These are phyloP conservation scores for Iris macrosiphon DNA, from an alignment of 106 monocot species.

Conservation along the genomic window DNA sequence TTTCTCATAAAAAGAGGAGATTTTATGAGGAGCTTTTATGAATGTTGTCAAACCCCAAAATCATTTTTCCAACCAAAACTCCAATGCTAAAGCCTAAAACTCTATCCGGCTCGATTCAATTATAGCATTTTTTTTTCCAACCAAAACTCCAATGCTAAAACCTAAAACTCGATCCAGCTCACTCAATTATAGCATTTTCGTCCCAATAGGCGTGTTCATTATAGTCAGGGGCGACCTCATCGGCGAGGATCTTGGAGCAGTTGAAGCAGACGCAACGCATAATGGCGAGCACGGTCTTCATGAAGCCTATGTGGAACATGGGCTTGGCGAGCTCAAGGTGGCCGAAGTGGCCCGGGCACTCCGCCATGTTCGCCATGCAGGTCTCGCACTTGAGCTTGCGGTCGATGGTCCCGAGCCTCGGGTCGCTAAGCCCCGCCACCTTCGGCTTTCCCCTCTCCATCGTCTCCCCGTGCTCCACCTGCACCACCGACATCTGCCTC, in stretches of 20 bases:
- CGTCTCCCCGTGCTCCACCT: constrained; percentile 86
- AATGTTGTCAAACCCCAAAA: no score
- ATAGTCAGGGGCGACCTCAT: constrained; percentile 75
- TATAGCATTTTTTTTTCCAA: no score
- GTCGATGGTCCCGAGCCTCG: constrained; percentile 89
- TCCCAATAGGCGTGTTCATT: no score
- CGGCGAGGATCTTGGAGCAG: constrained; percentile 95
- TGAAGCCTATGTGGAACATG: constrained; percentile 94
- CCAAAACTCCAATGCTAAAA: no score
- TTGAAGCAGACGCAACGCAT: constrained; percentile 99
- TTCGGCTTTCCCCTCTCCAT: constrained; percentile 93
- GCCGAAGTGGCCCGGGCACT: constrained; percentile 96
- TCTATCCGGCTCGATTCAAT: no score
- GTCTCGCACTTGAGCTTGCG: constrained; percentile 98
- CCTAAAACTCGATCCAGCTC: no score
- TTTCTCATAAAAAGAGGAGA: no score
- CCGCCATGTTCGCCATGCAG: constrained; percentile 93
- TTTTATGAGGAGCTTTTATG: no score
- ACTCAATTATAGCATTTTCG: no score
- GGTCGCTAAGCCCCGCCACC: constrained; percentile 80
- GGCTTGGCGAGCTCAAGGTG: constrained; percentile 99
- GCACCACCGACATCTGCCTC: constrained; percentile 97
- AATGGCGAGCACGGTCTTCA: constrained; percentile 97
- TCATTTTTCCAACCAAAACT: no score
- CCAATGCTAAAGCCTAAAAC: no score